Conservation (phyloP, 768 basidiomycete genomes). For the Tricholoma sp. region DNA sequence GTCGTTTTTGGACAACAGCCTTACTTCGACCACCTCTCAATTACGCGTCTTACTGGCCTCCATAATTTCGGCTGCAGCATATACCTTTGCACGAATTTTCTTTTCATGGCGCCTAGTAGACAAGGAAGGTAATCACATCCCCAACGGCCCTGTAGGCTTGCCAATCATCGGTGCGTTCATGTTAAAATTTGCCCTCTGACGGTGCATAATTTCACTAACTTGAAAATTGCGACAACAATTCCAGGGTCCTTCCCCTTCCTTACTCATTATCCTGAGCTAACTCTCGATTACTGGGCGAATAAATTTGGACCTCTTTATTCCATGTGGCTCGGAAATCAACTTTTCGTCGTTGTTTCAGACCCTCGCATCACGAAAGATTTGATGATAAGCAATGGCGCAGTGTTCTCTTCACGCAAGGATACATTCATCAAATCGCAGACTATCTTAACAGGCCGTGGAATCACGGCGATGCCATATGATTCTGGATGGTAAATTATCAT, state of each 20-base stretch:
- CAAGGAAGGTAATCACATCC: slow-evolving; percentile 15
- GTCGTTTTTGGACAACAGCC: not conserved
- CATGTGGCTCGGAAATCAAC: slow-evolving; percentile 42
- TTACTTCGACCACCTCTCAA: slow-evolving; percentile 12
- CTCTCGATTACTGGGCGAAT: slow-evolving; percentile 36
- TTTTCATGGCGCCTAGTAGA: slow-evolving; percentile 9
- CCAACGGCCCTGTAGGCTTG: slow-evolving; percentile 18
- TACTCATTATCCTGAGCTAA: slow-evolving; percentile 37
- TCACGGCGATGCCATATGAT: slow-evolving; percentile 40
- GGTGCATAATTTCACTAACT: too few species aligned
- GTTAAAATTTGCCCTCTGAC: too few species aligned
- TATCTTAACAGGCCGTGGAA: slow-evolving; percentile 37
- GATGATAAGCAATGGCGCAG: slow-evolving; percentile 38
- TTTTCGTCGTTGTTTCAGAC: slow-evolving; percentile 42
- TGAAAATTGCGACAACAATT: not conserved
- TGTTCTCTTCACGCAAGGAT: slow-evolving; percentile 43
- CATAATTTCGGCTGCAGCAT: slow-evolving; percentile 19
- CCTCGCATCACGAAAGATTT: slow-evolving; percentile 39
- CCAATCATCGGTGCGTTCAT: slow-evolving; percentile 19
- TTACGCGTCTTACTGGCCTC: slow-evolving; percentile 18
- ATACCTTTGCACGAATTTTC: slow-evolving; percentile 11
- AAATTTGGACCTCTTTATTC: slow-evolving; percentile 41
- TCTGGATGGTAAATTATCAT: slow-evolving; percentile 33
- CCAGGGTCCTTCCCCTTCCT: slow-evolving; percentile 35
- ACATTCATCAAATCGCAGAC: slow-evolving; percentile 42